These are phyloP conservation scores for Phytophthora tubulina DNA, from an alignment of 352 stramenopile species.

Conservation along the genomic window DNA sequence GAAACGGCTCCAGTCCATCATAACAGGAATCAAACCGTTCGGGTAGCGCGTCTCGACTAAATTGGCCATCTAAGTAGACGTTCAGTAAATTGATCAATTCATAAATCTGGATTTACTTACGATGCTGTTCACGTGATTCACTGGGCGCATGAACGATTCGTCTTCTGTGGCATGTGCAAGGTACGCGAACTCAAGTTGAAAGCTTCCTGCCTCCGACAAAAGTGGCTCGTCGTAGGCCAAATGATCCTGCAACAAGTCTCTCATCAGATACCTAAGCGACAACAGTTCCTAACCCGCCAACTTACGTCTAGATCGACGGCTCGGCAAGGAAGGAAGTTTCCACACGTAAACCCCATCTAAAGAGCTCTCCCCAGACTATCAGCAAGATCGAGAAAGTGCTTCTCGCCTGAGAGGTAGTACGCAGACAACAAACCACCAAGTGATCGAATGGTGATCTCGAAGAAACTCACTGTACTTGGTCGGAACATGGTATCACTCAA, in stretches of 20 bases:
- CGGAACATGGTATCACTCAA: conserved; percentile 47
- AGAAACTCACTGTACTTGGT: conserved; percentile 58
- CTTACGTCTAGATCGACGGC: conserved; percentile 44
- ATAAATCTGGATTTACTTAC: conserved; percentile 29
- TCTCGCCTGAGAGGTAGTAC: conserved; percentile 60
- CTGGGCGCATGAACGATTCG: conserved; percentile 41
- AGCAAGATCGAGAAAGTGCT: conserved; percentile 58
- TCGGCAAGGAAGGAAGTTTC: conserved; percentile 46
- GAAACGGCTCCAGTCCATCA: conserved; percentile 42
- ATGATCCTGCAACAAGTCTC: conserved; percentile 22
- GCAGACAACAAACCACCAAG: conserved; percentile 67
- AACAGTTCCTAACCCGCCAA: not conserved
- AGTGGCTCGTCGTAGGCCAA: conserved; percentile 29
- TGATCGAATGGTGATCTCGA: conserved; percentile 69
- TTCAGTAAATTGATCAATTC: not conserved
- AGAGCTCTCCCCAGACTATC: conserved; percentile 47
- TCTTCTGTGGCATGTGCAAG: conserved; percentile 51
- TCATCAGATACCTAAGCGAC: not conserved
- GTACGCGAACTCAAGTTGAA: conserved; percentile 79
- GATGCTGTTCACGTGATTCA: conserved; percentile 55
- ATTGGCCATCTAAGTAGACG: conserved; percentile 33
- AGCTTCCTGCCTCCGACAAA: conserved; percentile 60
- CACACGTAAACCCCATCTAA: conserved; percentile 48
- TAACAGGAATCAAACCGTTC: conserved; percentile 58
- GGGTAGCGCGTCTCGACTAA: conserved; percentile 44